phyloP scores from a whole-genome alignment of 495 filamentous ascomycete species.

The Penicillium tannophilum region DNA sequence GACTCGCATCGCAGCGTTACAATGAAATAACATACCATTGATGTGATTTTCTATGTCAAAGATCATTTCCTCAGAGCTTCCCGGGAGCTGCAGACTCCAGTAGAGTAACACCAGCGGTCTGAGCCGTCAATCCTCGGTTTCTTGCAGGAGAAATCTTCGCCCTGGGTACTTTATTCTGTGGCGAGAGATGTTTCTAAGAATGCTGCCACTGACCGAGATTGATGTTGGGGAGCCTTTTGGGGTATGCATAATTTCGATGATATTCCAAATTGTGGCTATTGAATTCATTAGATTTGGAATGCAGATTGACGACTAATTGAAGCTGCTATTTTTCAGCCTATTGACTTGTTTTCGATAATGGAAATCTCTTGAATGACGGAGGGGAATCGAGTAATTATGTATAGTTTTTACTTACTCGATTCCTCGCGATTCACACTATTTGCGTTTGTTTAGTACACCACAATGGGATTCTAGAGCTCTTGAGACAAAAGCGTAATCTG shows the following conservation, averaged over 20 bases:
- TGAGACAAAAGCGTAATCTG: not conserved
- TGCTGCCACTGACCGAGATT: conserved; percentile 13
- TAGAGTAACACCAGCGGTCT: conserved; percentile 33
- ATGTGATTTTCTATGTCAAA: conserved; percentile 5
- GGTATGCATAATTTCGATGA: not conserved
- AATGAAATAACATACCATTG: not conserved
- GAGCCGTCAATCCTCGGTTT: conserved; percentile 28
- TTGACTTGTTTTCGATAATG: not conserved
- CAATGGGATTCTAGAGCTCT: not conserved
- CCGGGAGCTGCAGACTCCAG: conserved; percentile 22
- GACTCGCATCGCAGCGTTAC: not conserved
- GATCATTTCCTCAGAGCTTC: conserved; percentile 21
- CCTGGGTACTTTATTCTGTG: not conserved
- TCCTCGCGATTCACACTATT: not conserved
- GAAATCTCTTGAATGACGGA: not conserved
- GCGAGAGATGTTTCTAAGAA: conserved; percentile 2
- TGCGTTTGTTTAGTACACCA: not conserved
- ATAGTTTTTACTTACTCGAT: not conserved
- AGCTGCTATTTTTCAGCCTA: not conserved
- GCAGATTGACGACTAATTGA: not conserved
- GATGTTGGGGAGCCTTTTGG: not conserved
- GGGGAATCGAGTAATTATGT: not conserved
- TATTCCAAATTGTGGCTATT: not conserved
- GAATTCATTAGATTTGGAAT: not conserved
- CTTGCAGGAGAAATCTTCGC: conserved; percentile 25